Percentiles rank a stretch among this genome's conserved stretches.
These are phyloP conservation scores for Diutina neorugosa DNA, from an alignment of 1,139 yeast species.

Conservation along the genomic window DNA sequence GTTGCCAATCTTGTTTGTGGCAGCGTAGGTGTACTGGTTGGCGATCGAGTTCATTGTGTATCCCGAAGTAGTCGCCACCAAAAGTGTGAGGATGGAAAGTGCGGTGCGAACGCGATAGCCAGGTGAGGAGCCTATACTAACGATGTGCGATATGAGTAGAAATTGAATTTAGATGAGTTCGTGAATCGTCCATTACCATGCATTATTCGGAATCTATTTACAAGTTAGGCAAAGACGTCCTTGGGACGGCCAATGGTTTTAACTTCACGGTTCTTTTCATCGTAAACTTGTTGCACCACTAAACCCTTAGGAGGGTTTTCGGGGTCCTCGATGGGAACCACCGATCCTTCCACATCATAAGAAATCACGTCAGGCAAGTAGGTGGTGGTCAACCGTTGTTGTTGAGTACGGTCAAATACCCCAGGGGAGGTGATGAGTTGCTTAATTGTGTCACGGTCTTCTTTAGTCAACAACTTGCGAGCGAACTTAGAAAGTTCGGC, in stretches of 20 bases:
- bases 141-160: background rate
- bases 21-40: conserved; percentile 23
- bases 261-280: conserved; percentile 17
- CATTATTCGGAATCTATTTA: background rate
- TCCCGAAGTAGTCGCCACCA: background rate
- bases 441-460: conserved; percentile 16
- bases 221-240: conserved; percentile 14
- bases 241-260: conserved; percentile 26
- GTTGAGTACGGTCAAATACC: conserved; percentile 17
- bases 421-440: conserved; percentile 25
- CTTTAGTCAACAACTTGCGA: conserved; percentile 14
- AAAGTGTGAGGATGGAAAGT: background rate
- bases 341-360: conserved; percentile 22
- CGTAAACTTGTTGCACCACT: conserved; percentile 21
- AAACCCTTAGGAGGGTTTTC: conserved; percentile 24
- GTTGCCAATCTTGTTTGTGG: conserved; percentile 16
- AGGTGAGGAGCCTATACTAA: background rate
- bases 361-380: conserved; percentile 27
- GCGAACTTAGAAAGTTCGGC: conserved; percentile 7
- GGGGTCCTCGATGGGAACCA: conserved; percentile 16
- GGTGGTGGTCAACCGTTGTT: conserved; percentile 12
- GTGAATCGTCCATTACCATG: background rate
- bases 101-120: background rate
- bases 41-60: conserved; percentile 30
- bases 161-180: background rate